These are phyloP conservation scores for Cyberlindnera maritima DNA, from an alignment of 805 yeast species.

Conservation along the genomic window DNA sequence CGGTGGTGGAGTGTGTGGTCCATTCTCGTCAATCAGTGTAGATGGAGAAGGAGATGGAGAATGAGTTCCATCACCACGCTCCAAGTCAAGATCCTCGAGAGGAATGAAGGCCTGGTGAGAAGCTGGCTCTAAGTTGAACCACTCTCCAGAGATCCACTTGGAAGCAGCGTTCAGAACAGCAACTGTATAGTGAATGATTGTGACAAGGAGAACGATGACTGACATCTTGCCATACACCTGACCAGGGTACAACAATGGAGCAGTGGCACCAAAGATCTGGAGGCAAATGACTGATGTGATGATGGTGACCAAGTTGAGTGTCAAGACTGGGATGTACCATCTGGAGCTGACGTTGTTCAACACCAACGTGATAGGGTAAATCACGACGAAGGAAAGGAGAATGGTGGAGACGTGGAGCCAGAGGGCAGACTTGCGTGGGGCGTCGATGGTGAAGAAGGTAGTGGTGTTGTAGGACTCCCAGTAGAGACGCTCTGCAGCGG, in stretches of 20 bases:
- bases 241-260: slow-evolving; percentile 69
- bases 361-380: slow-evolving; percentile 69
- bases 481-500: slow-evolving; percentile 68
- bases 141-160: slow-evolving; percentile 37
- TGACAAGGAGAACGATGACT: slow-evolving; percentile 51
- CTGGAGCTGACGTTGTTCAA: slow-evolving; percentile 57
- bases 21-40: slow-evolving; percentile 23
- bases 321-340: slow-evolving; percentile 56
- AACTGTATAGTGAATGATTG: slow-evolving; percentile 50
- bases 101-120: slow-evolving; percentile 27
- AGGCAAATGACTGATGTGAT: slow-evolving; percentile 52
- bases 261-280: slow-evolving; percentile 54
- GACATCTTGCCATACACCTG: slow-evolving; percentile 72
- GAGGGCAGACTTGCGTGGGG: slow-evolving; percentile 50
- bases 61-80: slow-evolving; percentile 13
- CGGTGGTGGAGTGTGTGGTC: not conserved
- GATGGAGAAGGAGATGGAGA: slow-evolving; percentile 23
- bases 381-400: slow-evolving; percentile 42
- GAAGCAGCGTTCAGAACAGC: slow-evolving; percentile 50
- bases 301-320: slow-evolving; percentile 46
- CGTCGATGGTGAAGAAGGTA: slow-evolving; percentile 58
- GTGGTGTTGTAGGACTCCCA: slow-evolving; percentile 83
- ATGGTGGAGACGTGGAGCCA: slow-evolving; percentile 51
- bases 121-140: slow-evolving; percentile 15
- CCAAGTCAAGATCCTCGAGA: slow-evolving; percentile 29